These are phyloP conservation scores for Platanthera guangdongensis DNA, from an alignment of 106 monocot genomes.

Conservation along the genomic window DNA sequence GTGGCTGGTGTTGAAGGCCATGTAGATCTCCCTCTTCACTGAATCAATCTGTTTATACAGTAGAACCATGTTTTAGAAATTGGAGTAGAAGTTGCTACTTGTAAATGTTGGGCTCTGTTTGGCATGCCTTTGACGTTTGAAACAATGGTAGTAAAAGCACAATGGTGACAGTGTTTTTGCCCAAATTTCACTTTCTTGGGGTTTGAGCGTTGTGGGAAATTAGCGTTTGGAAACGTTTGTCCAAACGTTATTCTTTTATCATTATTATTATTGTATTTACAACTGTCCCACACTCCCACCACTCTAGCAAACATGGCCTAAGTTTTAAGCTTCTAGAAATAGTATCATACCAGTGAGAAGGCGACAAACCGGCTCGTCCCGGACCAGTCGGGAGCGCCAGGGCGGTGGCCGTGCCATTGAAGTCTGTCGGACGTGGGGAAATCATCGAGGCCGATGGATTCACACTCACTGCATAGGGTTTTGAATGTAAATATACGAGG, in stretches of 20 bases:
- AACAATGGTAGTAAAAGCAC: too few species aligned
- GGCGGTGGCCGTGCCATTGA: slow-evolving; percentile 75
- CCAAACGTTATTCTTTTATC: too few species aligned
- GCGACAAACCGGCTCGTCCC: slow-evolving; percentile 75
- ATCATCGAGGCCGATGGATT: slow-evolving; percentile 57
- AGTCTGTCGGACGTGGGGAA: slow-evolving; percentile 67
- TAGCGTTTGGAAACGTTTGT: too few species aligned
- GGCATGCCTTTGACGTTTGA: too few species aligned
- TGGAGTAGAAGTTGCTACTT: too few species aligned
- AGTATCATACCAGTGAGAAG: slow-evolving; percentile 49
- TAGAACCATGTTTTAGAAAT: background rate
- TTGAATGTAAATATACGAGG: background rate
- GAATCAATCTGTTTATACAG: slow-evolving; percentile 39
- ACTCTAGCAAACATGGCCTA: too few species aligned
- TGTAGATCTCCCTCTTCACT: slow-evolving; percentile 59
- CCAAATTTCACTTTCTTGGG: too few species aligned
- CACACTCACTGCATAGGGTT: slow-evolving; percentile 49
- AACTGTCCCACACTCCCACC: too few species aligned
- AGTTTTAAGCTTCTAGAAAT: background rate
- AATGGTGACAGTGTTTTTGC: too few species aligned
- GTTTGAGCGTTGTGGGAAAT: too few species aligned
- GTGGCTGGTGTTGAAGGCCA: slow-evolving; percentile 91
- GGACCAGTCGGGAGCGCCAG: slow-evolving; percentile 71
- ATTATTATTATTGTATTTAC: too few species aligned
- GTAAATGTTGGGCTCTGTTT: too few species aligned